These are phyloP conservation scores for Trichoderma sp. DNA, from an alignment of 2,329 filamentous ascomycete genomes.

Conservation along the genomic window DNA sequence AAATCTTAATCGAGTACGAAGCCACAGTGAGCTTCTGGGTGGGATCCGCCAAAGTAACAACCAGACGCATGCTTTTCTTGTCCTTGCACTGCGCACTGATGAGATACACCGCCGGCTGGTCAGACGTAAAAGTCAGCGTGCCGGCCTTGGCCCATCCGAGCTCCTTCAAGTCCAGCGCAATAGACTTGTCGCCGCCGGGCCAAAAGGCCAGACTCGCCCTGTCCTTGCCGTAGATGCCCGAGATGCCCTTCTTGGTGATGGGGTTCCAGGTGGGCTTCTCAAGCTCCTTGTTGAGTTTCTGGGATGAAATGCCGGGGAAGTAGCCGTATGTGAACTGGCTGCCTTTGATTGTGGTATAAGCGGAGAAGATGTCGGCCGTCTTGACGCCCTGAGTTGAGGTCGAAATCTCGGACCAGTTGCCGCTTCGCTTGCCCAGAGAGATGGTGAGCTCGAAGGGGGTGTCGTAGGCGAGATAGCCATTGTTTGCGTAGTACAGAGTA, in stretches of 20 bases:
- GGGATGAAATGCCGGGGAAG: conserved; percentile 22
- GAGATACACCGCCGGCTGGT: conserved; percentile 23
- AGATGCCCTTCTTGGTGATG: conserved; percentile 22
- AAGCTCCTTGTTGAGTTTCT: conserved; percentile 18
- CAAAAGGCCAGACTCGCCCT: conserved; percentile 25
- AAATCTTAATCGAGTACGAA: conserved; percentile 18
- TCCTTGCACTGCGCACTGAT: conserved; percentile 11
- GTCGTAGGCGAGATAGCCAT: conserved; percentile 25
- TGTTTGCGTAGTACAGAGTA: conserved; percentile 25
- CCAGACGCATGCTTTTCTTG: conserved; percentile 12
- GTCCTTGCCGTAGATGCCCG: conserved; percentile 20
- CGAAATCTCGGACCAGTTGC: conserved; percentile 27
- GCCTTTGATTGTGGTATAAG: conserved; percentile 21
- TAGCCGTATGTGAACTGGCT: conserved; percentile 21
- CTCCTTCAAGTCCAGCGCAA: conserved; percentile 19
- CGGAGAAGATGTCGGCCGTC: conserved; percentile 25
- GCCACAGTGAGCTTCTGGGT: conserved; percentile 22
- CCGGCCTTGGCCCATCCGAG: conserved; percentile 24
- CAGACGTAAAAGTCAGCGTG: conserved; percentile 20
- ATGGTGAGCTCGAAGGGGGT: conserved; percentile 24
- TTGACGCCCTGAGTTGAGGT: conserved; percentile 22
- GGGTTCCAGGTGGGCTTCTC: conserved; percentile 20
- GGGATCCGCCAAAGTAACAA: conserved; percentile 23
- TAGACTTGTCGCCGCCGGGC: conserved; percentile 22
- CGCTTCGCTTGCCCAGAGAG: conserved; percentile 22